These are phyloP conservation scores for Hippophae gyantsensis DNA, from an alignment of 306 rosid species.

Conservation along the genomic window DNA sequence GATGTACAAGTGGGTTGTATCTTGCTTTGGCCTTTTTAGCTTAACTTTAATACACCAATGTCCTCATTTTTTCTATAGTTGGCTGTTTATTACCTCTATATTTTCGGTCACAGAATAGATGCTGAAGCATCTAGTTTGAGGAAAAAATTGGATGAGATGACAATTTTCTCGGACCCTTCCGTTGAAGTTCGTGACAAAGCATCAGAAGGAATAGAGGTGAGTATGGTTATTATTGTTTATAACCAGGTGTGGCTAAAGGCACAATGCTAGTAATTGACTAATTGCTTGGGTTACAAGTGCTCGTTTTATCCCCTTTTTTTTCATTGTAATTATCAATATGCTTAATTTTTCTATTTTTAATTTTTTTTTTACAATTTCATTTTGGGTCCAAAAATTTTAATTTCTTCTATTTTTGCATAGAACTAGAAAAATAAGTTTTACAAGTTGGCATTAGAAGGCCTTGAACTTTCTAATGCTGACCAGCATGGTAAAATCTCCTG, in stretches of 20 bases:
- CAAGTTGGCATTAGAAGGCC: background rate
- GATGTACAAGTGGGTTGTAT: background rate
- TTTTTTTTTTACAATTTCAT: too few species aligned
- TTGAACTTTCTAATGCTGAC: background rate
- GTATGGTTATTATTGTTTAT: slow-evolving; percentile 4
- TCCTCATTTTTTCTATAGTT: background rate
- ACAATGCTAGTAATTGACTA: too few species aligned
- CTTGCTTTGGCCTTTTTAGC: background rate
- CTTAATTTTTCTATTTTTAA: too few species aligned
- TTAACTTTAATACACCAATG: background rate
- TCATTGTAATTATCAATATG: too few species aligned
- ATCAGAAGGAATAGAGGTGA: slow-evolving; percentile 72
- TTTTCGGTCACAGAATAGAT: slow-evolving; percentile 62
- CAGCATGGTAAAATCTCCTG: slow-evolving; percentile 1
- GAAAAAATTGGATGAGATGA: slow-evolving; percentile 56
- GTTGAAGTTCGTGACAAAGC: slow-evolving; percentile 34
- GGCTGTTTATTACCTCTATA: slow-evolving; percentile 1
- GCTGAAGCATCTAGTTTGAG: slow-evolving; percentile 56
- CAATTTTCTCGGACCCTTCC: slow-evolving; percentile 36
- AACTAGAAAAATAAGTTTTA: background rate
- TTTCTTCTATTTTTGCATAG: too few species aligned
- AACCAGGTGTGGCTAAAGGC: too few species aligned
- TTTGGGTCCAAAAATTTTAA: too few species aligned
- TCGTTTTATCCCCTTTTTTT: too few species aligned
- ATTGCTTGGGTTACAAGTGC: too few species aligned